A percentile compares a stretch with the other conserved stretches of the same genome.
These are phyloP conservation scores for Clavariopsis aquatica DNA, from an alignment of 495 filamentous ascomycete species.

Conservation along the genomic window DNA sequence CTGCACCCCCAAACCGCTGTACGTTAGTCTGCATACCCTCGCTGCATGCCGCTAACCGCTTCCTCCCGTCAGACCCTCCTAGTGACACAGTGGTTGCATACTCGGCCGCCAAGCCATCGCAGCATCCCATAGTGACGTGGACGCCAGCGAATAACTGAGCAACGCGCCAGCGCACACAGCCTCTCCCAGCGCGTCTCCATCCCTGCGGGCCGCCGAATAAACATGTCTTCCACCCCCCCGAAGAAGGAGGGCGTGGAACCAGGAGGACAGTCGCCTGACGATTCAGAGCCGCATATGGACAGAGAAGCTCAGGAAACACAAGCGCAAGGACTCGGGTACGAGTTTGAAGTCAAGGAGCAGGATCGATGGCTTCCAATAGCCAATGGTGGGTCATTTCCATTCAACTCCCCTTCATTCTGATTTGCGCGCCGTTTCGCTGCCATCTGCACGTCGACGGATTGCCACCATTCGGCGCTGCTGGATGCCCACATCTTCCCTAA, in stretches of 20 bases:
- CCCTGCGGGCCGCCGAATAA: slow-evolving; percentile 67
- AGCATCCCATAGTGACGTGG: slow-evolving; percentile 39
- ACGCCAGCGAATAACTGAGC: slow-evolving; percentile 46
- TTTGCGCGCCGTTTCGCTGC: slow-evolving; percentile 60
- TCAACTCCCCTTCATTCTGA: slow-evolving; percentile 43
- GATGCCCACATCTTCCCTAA: slow-evolving; percentile 48
- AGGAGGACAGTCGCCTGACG: slow-evolving; percentile 90
- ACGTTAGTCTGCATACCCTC: slow-evolving; percentile 12
- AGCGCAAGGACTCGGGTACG: slow-evolving; percentile 69
- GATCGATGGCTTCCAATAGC: slow-evolving; percentile 99
- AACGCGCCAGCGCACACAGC: slow-evolving; percentile 42
- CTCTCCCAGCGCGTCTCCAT: slow-evolving; percentile 41
- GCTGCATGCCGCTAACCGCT: slow-evolving; percentile 33
- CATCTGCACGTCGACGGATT: slow-evolving; percentile 47
- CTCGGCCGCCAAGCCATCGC: slow-evolving; percentile 34
- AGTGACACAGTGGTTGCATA: slow-evolving; percentile 37
- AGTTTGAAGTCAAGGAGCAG: slow-evolving; percentile 99
- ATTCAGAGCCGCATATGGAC: slow-evolving; percentile 70
- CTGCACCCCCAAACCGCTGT: slow-evolving; percentile 3
- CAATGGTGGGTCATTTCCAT: slow-evolving; percentile 79
- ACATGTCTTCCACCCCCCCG: slow-evolving; percentile 89
- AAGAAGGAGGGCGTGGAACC: slow-evolving; percentile 87
- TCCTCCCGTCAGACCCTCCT: slow-evolving; percentile 14
- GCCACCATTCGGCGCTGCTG: slow-evolving; percentile 54
- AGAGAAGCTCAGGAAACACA: slow-evolving; percentile 65